Conservation (phyloP, 495 filamentous ascomycete species). For the Sphaerosporella brunnea region DNA sequence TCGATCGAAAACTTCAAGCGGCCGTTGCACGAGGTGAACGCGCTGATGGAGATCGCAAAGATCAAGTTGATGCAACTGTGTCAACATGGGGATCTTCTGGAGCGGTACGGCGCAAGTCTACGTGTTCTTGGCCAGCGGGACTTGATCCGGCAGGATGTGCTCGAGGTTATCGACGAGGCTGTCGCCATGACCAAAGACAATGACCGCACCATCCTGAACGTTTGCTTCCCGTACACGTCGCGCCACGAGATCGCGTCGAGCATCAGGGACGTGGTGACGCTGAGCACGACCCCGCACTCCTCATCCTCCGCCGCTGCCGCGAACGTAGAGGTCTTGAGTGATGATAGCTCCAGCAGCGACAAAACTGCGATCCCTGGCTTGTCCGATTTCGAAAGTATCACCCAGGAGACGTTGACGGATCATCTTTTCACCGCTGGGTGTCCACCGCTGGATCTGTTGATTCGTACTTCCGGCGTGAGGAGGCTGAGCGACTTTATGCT, state of each 20-base stretch:
- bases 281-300: constrained; percentile 17
- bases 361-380: constrained; percentile 18
- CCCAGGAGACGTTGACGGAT: constrained; percentile 51
- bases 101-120: constrained; percentile 78
- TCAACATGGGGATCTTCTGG: constrained; percentile 82
- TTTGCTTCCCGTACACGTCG: constrained; percentile 94
- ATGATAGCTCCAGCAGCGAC: constrained; percentile 5
- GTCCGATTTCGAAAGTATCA: constrained; percentile 70
- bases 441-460: constrained; percentile 74
- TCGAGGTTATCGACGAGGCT: constrained; percentile 69
- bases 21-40: constrained; percentile 93
- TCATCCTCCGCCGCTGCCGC: constrained; percentile 11
- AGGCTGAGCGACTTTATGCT: constrained; percentile 94
- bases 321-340: constrained; percentile 7
- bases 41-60: constrained; percentile 94
- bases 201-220: constrained; percentile 66
- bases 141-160: constrained; percentile 64
- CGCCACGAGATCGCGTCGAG: constrained; percentile 91
- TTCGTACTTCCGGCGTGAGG: constrained; percentile 82
- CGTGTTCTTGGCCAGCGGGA: constrained; percentile 66
- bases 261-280: constrained; percentile 57
- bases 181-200: constrained; percentile 70
- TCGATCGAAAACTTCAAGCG: constrained; percentile 98
- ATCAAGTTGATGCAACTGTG: constrained; percentile 76
- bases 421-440: constrained; percentile 71